Evolutionary conservation across 768 basidiomycete genomes (phyloP), one percentile per base, ranked within the genome.

Genomic region (Phlebiopsis gigantea): DNA sequence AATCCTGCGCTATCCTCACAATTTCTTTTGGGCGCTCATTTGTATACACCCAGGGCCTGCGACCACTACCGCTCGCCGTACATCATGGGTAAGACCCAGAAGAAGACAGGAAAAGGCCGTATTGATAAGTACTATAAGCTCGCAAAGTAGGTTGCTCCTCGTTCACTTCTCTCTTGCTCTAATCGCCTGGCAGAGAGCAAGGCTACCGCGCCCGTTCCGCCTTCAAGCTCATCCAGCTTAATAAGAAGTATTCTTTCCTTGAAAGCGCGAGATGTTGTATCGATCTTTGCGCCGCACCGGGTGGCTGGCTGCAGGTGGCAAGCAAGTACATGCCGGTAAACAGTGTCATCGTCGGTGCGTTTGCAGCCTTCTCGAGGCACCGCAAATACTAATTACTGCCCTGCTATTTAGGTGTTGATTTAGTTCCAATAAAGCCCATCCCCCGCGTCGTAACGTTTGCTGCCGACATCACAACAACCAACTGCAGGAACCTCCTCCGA

Each of bases 141-240:
- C 68, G 92, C 90, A 74, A 92, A 93, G 90, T 92, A 65, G 21
- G 58, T 58, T 17, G 12, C 54, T 34, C 49, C 39, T 60, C 12
- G 29, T 26, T 26, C 39, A 21, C 58, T 22, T 21, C 61, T 25
- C 59, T 56, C 30, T 59, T 51, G 57, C 46, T 49, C 34, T 21
- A 53, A 19, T 8, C 19, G 21, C 12, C 22, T 34, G 14, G 9
- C 68, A 98, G 95, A 73, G 96, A 98, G 76, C 97, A 99, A 77
- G 97, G 97, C 59, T 99, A 95, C 71, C 90, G 97, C 61, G 97
- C 97, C 64, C 97, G 97, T 79, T 99, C 97, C 15, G 97, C 97
- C 1, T 96, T 96, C 86, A 99, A 99, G 74, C 82, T 99, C 57
- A 93, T 99, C 57, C 97, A 99, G 72, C 76, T 99, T 59, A 98